Evolutionary conservation across 805 yeast genomes (phyloP).

Genomic region (Debaryomyces tyrocola): DNA sequence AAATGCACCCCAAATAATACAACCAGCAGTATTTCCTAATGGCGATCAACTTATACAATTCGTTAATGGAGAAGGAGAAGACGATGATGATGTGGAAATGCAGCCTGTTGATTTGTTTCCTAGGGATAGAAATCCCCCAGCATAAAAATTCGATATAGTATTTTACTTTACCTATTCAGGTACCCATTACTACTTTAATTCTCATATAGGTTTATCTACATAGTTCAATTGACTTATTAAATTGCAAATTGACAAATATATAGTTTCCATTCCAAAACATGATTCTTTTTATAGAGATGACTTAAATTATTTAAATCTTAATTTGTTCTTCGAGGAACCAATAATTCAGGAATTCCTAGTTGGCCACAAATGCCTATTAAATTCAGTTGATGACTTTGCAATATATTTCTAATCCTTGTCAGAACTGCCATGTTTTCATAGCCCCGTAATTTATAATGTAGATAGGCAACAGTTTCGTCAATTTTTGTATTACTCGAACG

Average conservation of each 20-base stretch:
- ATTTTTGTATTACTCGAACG: conserved; percentile 10
- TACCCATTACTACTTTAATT: not conserved
- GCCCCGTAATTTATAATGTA: conserved; percentile 14
- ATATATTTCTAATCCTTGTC: conserved; percentile 1
- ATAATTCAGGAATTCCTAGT: conserved; percentile 1
- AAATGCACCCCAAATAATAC: conserved; percentile 42
- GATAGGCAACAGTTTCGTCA: conserved; percentile 19
- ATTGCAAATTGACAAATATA: not conserved
- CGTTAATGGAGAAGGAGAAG: conserved; percentile 20
- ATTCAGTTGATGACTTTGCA: conserved; percentile 3
- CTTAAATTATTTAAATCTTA: not conserved
- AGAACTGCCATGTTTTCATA: conserved; percentile 5
- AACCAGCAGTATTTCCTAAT: conserved; percentile 41
- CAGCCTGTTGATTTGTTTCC: conserved; percentile 28
- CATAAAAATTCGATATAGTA: not conserved
- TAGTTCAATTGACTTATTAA: not conserved
- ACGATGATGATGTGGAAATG: conserved; percentile 36
- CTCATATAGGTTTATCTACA: not conserved
- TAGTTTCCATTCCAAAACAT: not conserved
- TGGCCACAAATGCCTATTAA: conserved; percentile 2
- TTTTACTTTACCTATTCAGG: too few relatives aligned
- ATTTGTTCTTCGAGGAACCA: conserved; percentile 2
- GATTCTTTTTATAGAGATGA: too few relatives aligned
- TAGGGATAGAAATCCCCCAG: conserved; percentile 7
- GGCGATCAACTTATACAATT: conserved; percentile 21